Evolutionary conservation across 2,329 filamentous ascomycete genomes (phyloP).

Genomic region (Xylariaceae sp.): DNA sequence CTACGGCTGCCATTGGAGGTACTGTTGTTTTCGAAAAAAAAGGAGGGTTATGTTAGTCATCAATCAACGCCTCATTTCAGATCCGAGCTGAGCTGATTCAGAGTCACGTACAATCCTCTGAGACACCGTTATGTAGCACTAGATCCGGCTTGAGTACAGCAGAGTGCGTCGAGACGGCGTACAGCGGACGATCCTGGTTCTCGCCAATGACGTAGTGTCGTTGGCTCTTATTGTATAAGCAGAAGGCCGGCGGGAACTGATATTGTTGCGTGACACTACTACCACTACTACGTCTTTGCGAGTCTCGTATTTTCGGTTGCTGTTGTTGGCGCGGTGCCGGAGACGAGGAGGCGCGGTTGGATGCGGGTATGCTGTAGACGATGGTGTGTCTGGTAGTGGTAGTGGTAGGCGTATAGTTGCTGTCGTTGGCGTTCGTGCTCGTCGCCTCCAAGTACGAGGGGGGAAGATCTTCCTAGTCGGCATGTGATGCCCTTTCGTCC

Average conservation of each 20-base stretch:
- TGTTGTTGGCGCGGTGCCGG: background rate
- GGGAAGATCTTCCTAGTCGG: slow-evolving; percentile 8
- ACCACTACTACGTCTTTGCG: no score
- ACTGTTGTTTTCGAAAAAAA: background rate
- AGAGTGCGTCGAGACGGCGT: slow-evolving; percentile 15
- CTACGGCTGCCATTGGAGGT: slow-evolving; percentile 10
- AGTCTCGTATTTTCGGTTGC: no score
- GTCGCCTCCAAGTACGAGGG: slow-evolving; percentile 27
- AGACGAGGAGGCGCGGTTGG: background rate
- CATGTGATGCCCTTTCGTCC: background rate
- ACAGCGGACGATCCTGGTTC: slow-evolving; percentile 1
- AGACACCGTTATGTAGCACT: background rate
- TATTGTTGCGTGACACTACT: no score
- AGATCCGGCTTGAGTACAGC: slow-evolving; percentile 1
- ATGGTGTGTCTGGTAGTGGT: background rate
- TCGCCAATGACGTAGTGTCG: slow-evolving; percentile 13
- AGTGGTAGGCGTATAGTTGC: background rate
- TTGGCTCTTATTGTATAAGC: background rate
- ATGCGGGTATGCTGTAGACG: background rate
- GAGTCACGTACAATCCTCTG: slow-evolving; percentile 12
- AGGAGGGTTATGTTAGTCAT: background rate
- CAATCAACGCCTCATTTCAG: background rate
- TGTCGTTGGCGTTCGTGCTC: background rate
- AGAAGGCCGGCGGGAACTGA: slow-evolving; percentile 23
- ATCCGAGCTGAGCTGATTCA: background rate